Percentiles rank a stretch among this genome's conserved stretches.
Conservation (phyloP, 257 asterid species). For the Vinca minor region DNA sequence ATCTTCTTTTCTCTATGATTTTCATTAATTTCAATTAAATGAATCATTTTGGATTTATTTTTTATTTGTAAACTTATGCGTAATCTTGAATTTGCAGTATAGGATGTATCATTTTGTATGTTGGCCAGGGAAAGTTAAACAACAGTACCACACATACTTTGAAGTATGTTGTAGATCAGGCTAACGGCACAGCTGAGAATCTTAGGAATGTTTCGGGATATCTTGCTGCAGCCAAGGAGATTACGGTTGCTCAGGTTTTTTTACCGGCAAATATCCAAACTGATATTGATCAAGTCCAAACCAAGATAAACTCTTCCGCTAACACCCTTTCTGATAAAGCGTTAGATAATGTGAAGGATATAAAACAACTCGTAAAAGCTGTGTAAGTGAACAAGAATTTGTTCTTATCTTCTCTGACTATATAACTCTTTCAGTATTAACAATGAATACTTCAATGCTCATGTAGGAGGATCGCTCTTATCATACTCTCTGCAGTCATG, state of each 20-base stretch:
- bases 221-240: slow-evolving; percentile 73
- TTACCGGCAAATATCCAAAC: slow-evolving; percentile 58
- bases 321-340: slow-evolving; percentile 51
- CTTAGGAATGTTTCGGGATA: slow-evolving; percentile 59
- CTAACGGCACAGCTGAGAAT: slow-evolving; percentile 44
- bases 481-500: slow-evolving; percentile 78
- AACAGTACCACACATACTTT: slow-evolving; percentile 41
- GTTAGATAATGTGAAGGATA: slow-evolving; percentile 47
- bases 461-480: slow-evolving; percentile 88
- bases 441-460: slow-evolving; percentile 6
- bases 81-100: slow-evolving; percentile 41
- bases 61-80: slow-evolving; percentile 10
- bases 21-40: neutral
- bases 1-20: neutral
- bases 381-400: slow-evolving; percentile 40
- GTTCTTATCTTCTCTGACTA: neutral
- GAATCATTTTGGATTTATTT: neutral
- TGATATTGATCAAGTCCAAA: slow-evolving; percentile 66
- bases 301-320: slow-evolving; percentile 68
- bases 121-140: slow-evolving; percentile 57
- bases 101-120: slow-evolving; percentile 65
- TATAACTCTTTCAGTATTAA: neutral
- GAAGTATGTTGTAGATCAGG: slow-evolving; percentile 55
- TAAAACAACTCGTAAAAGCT: slow-evolving; percentile 39
- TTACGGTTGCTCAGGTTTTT: slow-evolving; percentile 46